These are phyloP conservation scores for Ophiobolus disseminans DNA, from an alignment of 2,329 filamentous ascomycete genomes.

Conservation along the genomic window DNA sequence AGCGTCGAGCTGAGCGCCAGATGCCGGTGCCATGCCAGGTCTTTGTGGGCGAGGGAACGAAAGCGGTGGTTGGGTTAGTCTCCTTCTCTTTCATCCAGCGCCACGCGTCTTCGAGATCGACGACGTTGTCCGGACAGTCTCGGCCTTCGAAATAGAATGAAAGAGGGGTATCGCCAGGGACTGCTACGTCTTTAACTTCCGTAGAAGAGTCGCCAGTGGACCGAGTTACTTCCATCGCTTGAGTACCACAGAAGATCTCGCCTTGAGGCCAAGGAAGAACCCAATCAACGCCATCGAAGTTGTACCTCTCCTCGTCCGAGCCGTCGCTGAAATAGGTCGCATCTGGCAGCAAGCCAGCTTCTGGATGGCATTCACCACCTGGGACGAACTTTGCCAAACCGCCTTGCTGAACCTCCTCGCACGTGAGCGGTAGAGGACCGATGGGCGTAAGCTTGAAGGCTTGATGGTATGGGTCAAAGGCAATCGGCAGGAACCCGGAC, in stretches of 20 bases:
- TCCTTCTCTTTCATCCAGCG: slow-evolving; percentile 18
- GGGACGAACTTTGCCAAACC: slow-evolving; percentile 25
- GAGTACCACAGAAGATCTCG: slow-evolving; percentile 1
- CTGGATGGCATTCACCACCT: slow-evolving; percentile 21
- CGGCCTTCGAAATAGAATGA: neutral
- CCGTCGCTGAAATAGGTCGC: slow-evolving; percentile 20
- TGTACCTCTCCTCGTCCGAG: slow-evolving; percentile 17
- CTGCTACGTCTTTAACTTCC: no score
- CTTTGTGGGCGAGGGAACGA: slow-evolving; percentile 4
- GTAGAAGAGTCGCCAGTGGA: no score
- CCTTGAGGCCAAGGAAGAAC: slow-evolving; percentile 13
- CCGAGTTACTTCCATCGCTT: no score
- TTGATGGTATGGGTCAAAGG: slow-evolving; percentile 24
- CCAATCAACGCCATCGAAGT: slow-evolving; percentile 24
- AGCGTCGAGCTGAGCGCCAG: neutral
- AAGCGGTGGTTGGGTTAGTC: neutral
- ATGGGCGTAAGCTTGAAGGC: slow-evolving; percentile 29
- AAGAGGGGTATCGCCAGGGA: neutral
- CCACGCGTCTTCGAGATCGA: slow-evolving; percentile 26
- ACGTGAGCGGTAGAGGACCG: slow-evolving; percentile 22
- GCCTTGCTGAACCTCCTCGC: slow-evolving; percentile 26
- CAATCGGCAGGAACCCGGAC: slow-evolving; percentile 23
- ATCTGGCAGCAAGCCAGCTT: slow-evolving; percentile 15
- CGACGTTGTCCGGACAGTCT: slow-evolving; percentile 21
- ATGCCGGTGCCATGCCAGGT: slow-evolving; percentile 8